Conservation (phyloP, 257 asterid genomes). For the Gentiana macrophylla region DNA sequence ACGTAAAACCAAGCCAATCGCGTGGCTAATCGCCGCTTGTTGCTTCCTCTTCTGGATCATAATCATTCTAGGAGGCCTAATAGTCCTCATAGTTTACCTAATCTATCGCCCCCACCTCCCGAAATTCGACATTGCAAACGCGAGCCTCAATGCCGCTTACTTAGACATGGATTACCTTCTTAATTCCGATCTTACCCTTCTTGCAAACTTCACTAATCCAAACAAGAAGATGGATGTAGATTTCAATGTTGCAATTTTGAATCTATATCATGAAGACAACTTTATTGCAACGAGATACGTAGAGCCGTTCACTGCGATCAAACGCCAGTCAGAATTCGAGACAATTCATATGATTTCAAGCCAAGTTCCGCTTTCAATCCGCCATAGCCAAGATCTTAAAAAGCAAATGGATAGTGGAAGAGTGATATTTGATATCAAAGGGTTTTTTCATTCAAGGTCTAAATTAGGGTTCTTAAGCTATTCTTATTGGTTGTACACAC, state of each 20-base stretch:
- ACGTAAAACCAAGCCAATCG: constrained; percentile 40
- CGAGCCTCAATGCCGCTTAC: constrained; percentile 78
- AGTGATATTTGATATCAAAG: constrained; percentile 51
- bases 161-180: constrained; percentile 85
- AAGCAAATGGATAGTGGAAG: constrained; percentile 54
- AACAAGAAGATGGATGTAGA: constrained; percentile 70
- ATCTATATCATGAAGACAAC: constrained; percentile 40
- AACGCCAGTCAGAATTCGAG: constrained; percentile 43
- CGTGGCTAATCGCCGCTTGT: constrained; percentile 74
- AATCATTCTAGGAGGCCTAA: constrained; percentile 57
- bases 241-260: constrained; percentile 47
- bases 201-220: constrained; percentile 83
- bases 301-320: constrained; percentile 44
- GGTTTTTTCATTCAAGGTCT: constrained; percentile 54
- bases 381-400: constrained; percentile 34
- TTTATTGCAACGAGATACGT: constrained; percentile 52
- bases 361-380: constrained; percentile 55
- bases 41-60: constrained; percentile 78
- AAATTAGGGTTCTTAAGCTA: constrained; percentile 52
- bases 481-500: constrained; percentile 59
- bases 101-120: constrained; percentile 71
- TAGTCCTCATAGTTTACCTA: constrained; percentile 60
- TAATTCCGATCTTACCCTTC: constrained; percentile 64
- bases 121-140: constrained; percentile 58
- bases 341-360: constrained; percentile 57